Base-by-base conservation (phyloP, 2,329 filamentous ascomycete species). In the Lasiodiplodia sp. region DNA sequence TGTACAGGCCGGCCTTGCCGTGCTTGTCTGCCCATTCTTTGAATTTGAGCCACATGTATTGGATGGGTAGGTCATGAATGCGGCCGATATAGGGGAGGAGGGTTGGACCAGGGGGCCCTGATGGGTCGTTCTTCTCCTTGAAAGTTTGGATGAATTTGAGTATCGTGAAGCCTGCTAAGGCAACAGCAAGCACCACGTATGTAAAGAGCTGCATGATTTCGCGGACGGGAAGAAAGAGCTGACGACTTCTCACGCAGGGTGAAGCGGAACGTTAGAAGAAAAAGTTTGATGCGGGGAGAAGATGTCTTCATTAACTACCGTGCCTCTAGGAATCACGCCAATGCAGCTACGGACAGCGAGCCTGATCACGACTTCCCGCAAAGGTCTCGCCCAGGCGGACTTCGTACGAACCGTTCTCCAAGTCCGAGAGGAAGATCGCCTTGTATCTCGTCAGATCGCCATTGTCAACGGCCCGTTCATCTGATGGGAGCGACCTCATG, bases 31-130 rank as follows among this genome's bases (percentile, higher is more conserved):
- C 72, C 76, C 78, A 80, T 70, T 79, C 76, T 47, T 78, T 77
- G 73, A 87, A 85, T 78, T 86, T 87, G 70, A 86, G 72, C 85
- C 85, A 87, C 82, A 83, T 84, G 73, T 78, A 81, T 47, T 83
- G 70, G 71, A 84, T 83, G 2, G 83, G 83, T 12, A 85, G 75
- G 69, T 85, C 83, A 70, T 85, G 83, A 66, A 85, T 78, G 2
- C 78, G 76, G 53, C 78, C 78, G 56, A 80, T 69, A 69, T 72
- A 78, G 44, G 78, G 78, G 3, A 79, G 66, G 55, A 82, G 72
- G 11, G 75, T 73, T 21, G 82, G 82, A 14, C 82, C 82, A 44
- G 82, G 82, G 31, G 80, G 70, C 21, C 77, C 77, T 7, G 49
- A 55, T 14, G 38, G 52, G 40, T 49, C 38, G 14, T 67, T 67